These are phyloP conservation scores for Komagataella pastoris DNA, from an alignment of 805 yeast genomes.

Conservation along the genomic window DNA sequence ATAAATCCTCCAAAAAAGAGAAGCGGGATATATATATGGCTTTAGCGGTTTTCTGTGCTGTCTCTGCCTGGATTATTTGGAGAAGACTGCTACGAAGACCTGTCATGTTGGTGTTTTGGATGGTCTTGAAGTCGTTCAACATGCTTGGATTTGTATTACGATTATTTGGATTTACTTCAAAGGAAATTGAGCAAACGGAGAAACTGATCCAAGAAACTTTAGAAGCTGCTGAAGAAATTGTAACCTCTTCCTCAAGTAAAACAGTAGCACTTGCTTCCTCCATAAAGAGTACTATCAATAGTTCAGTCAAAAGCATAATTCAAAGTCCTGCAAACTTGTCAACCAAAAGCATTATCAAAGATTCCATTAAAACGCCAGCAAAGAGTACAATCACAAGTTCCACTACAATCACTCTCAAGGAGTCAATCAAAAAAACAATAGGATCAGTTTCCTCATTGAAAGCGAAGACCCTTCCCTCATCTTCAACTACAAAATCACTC, in stretches of 20 bases:
- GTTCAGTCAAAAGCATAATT: too few species aligned
- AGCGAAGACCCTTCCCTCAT: background rate
- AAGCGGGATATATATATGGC: slow-evolving; percentile 33
- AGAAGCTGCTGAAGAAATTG: background rate
- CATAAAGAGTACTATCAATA: background rate
- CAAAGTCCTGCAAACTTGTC: background rate
- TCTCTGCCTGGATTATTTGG: slow-evolving; percentile 37
- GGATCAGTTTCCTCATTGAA: background rate
- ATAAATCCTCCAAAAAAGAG: slow-evolving; percentile 36
- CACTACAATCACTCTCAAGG: background rate
- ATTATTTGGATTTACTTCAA: background rate
- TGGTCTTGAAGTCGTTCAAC: slow-evolving; percentile 23
- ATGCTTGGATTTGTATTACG: slow-evolving; percentile 1
- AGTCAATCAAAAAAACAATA: background rate
- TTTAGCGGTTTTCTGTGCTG: slow-evolving; percentile 27
- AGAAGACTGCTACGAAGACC: slow-evolving; percentile 33
- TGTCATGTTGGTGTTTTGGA: slow-evolving; percentile 29
- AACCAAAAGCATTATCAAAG: background rate
- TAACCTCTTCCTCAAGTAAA: background rate
- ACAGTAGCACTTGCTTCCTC: background rate
- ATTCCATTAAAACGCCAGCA: background rate
- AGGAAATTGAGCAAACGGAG: background rate
- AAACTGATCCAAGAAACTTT: background rate
- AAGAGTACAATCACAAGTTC: background rate
- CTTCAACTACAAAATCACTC: background rate